phyloP scores from a whole-genome alignment of 257 asterid genomes.

The Ehretia macrophylla region DNA sequence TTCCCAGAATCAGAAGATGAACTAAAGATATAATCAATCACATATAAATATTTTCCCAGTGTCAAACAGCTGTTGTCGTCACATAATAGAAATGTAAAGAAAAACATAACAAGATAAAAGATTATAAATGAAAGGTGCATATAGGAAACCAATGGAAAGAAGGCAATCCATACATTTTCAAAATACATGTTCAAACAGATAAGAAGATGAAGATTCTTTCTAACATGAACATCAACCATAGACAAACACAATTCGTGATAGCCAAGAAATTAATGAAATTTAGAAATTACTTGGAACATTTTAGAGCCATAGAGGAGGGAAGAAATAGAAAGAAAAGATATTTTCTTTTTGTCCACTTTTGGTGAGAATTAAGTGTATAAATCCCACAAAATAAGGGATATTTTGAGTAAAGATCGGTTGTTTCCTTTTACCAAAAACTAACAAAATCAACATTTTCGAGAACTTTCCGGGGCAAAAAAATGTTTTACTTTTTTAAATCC shows the following conservation, averaged over 20 bases:
- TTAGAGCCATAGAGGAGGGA: not conserved
- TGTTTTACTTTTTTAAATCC: no score
- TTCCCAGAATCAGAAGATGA: not conserved
- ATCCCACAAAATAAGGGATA: no score
- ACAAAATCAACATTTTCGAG: no score
- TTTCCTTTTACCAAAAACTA: no score
- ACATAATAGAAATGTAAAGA: not conserved
- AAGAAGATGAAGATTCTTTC: not conserved
- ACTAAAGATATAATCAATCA: not conserved
- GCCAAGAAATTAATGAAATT: not conserved
- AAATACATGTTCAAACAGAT: no score
- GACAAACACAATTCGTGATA: not conserved
- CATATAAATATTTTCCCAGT: not conserved
- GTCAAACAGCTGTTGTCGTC: not conserved
- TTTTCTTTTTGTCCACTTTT: no score
- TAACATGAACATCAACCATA: not conserved
- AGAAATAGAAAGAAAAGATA: not conserved
- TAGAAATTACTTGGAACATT: not conserved
- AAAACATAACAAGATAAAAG: not conserved
- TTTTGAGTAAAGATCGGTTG: no score
- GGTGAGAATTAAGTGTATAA: no score
- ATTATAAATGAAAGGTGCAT: no score
- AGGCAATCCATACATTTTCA: no score
- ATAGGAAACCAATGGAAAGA: no score
- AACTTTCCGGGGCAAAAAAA: no score